Evolutionary conservation across 1,139 yeast species (phyloP), one percentile per base, ranked within the genome.

Genomic region (Zygosaccharomyces sapae): DNA sequence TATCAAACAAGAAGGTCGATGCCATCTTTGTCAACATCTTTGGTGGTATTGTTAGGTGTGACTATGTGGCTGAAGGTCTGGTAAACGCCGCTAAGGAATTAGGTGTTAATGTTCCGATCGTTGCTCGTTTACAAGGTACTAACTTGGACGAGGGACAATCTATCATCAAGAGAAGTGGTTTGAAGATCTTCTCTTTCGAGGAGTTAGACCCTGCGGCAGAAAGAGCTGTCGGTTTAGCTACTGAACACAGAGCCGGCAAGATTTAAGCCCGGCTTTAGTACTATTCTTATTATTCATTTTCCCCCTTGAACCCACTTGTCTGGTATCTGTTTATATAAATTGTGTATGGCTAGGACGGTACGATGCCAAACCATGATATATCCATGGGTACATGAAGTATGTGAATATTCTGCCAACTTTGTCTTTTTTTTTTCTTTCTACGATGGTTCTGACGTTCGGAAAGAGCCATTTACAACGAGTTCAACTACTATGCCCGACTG

Each of bases 21-120:
- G 96, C 97, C 69, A 92, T 92, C 70, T 90, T 92, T 65, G 98
- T 92, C 69, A 92, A 92, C 80, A 94, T 92, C 66, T 92, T 92
- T 67, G 99, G 99, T 70, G 98, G 99, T 76, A 92, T 92, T 63
- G 98, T 92, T 62, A 88, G 98, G 78, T 92, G 98, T 75, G 99
- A 92, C 74, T 88, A 82, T 74, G 97, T 92, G 57, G 99, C 99
- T 62, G 82, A 83, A 74, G 99, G 99, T 72, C 80, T 92, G 69
- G 89, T 90, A 63, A 86, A 89, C 59, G 96, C 96, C 45, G 82
- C 96, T 59, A 86, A 87, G 73, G 85, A 84, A 75, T 81, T 90
- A 77, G 81, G 85, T 69, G 82, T 92, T 69, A 82, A 80, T 56
- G 86, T 92, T 52, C 99, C 98, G 59, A 94, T 92, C 63, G 95